These are phyloP conservation scores for Dactylellina drechsleri DNA, from an alignment of 2,329 filamentous ascomycete genomes.

Conservation along the genomic window DNA sequence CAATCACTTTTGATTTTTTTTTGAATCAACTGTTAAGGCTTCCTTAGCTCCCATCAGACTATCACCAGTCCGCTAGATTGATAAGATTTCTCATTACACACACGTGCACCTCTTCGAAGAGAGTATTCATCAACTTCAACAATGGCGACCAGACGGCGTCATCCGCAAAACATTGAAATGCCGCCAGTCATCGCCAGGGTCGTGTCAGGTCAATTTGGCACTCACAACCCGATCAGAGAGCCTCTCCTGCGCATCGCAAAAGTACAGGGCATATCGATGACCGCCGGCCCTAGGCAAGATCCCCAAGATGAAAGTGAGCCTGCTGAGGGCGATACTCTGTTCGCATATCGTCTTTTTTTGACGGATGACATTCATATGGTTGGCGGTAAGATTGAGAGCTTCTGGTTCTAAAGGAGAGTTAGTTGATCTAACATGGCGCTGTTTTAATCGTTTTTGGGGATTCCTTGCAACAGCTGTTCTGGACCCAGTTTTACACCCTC, in stretches of 20 bases:
- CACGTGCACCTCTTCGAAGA: neutral
- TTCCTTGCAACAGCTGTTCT: conserved; percentile 26
- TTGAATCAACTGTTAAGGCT: no score
- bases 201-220: conserved; percentile 41
- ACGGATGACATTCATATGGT: conserved; percentile 45
- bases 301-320: conserved; percentile 39
- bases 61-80: no score
- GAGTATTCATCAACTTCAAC: neutral
- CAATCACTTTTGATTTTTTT: no score
- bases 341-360: conserved; percentile 41
- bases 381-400: conserved; percentile 19
- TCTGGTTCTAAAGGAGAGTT: no score
- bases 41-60: no score
- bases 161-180: conserved; percentile 17
- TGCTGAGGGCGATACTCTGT: conserved; percentile 34
- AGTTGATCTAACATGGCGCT: no score
- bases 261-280: conserved; percentile 51
- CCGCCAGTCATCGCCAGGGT: conserved; percentile 36
- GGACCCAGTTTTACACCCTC: conserved; percentile 36
- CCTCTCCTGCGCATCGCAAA: conserved; percentile 46
- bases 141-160: conserved; percentile 28
- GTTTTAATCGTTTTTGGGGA: neutral
- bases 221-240: conserved; percentile 26
- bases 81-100: no score
- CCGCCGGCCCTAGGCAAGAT: conserved; percentile 39